Base-by-base conservation (phyloP, 345 rosid species). In the Bruguiera parviflora region DNA sequence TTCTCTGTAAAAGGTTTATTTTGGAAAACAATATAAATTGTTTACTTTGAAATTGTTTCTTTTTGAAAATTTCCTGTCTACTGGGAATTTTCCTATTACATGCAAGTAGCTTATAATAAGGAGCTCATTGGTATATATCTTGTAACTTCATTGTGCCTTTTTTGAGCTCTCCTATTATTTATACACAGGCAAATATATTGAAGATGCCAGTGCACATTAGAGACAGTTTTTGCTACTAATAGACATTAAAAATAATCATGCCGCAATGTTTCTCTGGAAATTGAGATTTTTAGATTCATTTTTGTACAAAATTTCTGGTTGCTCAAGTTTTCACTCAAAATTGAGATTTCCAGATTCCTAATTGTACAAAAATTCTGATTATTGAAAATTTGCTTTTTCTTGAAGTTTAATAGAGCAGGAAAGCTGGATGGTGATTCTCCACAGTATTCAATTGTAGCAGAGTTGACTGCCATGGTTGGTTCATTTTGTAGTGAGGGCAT, bases 361-460 rank as follows among this genome's bases (percentile, higher is more conserved):
- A 43, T 13, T 43, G 16, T 15, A 43, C 49, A 43, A 43, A 25
- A 31, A 21, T 31, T 11, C 6, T 32, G 13, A 27, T 21, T 27
- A 27, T 37, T 68, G 19, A 68, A 59, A 33, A 68, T 59, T 72
- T 59, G 11, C 37, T 58, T 10, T 64, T 52, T 58, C 55, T 15
- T 70, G 73, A 69, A 93, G 98, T 86, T 91, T 68, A 83, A 89
- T 73, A 86, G 84, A 77, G 83, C 88, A 69, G 98, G 88, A 73
- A 88, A 83, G 81, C 86, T 89, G 77, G 81, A 78, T 72, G 73
- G 75, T 63, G 89, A 88, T 79, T 71, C 82, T 66, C 96, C 96
- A 37, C 97, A 91, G 81, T 90, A 82, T 77, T 89, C 94, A 35
- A 73, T 93, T 79, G 72, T 77, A 56, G 89, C 91, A 31, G 91